These are phyloP conservation scores for Candida manassasensis DNA, from an alignment of 805 yeast genomes.

Conservation along the genomic window DNA sequence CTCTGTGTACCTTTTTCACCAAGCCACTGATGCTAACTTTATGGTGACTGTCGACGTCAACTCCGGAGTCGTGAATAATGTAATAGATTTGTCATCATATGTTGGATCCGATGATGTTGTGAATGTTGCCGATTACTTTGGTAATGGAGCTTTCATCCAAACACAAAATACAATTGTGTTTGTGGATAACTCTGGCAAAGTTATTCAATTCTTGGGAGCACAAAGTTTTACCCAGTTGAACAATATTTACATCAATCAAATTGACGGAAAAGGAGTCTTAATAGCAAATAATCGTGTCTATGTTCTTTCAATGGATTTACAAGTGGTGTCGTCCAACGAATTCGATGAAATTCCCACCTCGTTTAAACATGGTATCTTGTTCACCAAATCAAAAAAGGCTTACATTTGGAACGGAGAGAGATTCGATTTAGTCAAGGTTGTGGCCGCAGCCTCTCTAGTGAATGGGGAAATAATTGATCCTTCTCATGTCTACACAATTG, in stretches of 20 bases:
- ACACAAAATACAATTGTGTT: background rate
- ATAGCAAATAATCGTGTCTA: background rate
- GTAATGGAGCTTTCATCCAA: conserved; percentile 2
- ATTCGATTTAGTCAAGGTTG: conserved; percentile 1
- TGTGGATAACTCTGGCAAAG: background rate
- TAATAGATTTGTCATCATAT: background rate
- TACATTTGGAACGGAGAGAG: conserved; percentile 1
- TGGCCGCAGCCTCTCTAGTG: background rate
- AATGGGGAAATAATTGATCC: background rate
- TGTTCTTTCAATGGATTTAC: background rate
- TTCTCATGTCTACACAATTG: background rate
- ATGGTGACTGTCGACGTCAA: background rate
- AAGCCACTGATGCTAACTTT: background rate
- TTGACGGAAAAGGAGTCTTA: conserved; percentile 1
- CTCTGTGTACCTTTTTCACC: background rate
- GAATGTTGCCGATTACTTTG: background rate
- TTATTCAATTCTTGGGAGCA: background rate
- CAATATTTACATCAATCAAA: background rate
- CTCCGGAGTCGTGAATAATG: background rate
- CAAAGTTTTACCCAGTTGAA: background rate
- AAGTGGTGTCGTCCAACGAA: background rate
- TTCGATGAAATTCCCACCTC: background rate
- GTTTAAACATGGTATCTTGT: conserved; percentile 1
- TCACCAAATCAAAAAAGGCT: conserved; percentile 1
- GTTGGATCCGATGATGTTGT: background rate